Base-by-base conservation (phyloP, 306 rosid genomes). In the Argentina anserina region DNA sequence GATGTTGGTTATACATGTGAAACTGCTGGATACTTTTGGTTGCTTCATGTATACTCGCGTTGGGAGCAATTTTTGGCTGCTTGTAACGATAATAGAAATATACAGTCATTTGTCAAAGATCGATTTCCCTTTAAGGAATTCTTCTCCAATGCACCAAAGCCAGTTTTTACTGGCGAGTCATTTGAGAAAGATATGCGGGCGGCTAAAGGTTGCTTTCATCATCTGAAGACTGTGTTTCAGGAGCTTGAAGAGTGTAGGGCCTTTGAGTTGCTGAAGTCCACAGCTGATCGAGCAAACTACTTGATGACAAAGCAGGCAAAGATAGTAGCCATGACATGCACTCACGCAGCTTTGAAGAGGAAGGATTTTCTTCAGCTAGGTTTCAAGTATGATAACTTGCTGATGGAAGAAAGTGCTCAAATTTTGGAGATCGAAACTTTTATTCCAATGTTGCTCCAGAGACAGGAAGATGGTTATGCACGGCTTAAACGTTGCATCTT, bases 391-490 rank as follows among this genome's bases (percentile, higher is more conserved):
- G 99, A 94, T 86, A 91, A 94, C 86, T 84, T 94, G 87, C 78
- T 94, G 80, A 94, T 94, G 99, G 99, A 94, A 88, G 99, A 94
- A 86, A 94, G 99, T 82, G 99, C 97, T 42, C 99, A 94, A 66
- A 94, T 94, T 75, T 88, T 94, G 82, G 99, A 94, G 85, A 94
- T 94, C 46, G 99, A 94, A 75, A 94, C 99, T 79, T 91, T 94
- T 79, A 94, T 94, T 74, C 99, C 99, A 34, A 91, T 94, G 99
- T 86, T 94, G 82, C 96, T 91, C 76, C 99, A 91, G 82, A 90
- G 99, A 84, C 99, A 94, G 82, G 97, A 94, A 84, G 99, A 94
- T 78, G 99, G 99, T 77, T 88, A 87, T 77, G 99, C 99, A 20
- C 85, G 99, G 81, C 99, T 94, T 42, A 94, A 94, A 73, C 96